phyloP scores from a whole-genome alignment of 2,329 filamentous ascomycete genomes.

The Alternaria ethzedia region DNA sequence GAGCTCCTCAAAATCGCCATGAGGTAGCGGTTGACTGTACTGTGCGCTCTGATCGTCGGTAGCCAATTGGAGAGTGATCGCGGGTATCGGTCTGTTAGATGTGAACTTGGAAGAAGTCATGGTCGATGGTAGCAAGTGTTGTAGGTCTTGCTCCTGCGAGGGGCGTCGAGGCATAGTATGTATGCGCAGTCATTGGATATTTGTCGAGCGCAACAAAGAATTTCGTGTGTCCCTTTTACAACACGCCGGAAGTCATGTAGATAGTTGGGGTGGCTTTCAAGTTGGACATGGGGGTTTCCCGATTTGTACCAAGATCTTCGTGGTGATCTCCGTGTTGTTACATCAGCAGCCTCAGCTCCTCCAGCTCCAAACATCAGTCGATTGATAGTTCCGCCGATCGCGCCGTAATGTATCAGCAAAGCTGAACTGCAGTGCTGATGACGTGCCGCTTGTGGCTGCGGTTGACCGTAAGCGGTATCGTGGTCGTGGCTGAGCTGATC shows the following conservation, averaged over 20 bases:
- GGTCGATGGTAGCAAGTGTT: not conserved
- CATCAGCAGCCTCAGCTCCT: not conserved
- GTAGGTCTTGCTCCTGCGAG: not conserved
- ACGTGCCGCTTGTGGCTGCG: constrained; percentile 19
- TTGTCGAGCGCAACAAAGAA: not conserved
- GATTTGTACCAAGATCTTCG: not conserved
- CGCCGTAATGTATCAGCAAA: not conserved
- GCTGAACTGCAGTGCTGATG: constrained; percentile 19
- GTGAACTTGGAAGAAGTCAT: not conserved
- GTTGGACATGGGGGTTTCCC: not conserved
- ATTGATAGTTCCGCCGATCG: not conserved
- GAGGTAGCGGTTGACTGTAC: constrained; percentile 6
- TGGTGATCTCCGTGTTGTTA: not conserved
- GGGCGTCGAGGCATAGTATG: not conserved
- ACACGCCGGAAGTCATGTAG: not conserved
- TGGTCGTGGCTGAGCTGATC: constrained; percentile 13
- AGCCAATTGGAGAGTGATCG: constrained; percentile 23
- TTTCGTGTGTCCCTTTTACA: not conserved
- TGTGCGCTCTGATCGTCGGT: not conserved
- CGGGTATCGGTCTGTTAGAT: constrained; percentile 8
- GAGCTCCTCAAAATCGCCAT: constrained; percentile 24
- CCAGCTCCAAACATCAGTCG: constrained; percentile 2
- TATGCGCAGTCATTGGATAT: not conserved
- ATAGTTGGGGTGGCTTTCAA: not conserved
- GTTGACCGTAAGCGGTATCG: constrained; percentile 14